A percentile compares a stretch with the other conserved stretches of the same genome.
Evolutionary conservation across 1,139 yeast species (phyloP).

Genomic region (Schwanniomyces etchellsii): DNA sequence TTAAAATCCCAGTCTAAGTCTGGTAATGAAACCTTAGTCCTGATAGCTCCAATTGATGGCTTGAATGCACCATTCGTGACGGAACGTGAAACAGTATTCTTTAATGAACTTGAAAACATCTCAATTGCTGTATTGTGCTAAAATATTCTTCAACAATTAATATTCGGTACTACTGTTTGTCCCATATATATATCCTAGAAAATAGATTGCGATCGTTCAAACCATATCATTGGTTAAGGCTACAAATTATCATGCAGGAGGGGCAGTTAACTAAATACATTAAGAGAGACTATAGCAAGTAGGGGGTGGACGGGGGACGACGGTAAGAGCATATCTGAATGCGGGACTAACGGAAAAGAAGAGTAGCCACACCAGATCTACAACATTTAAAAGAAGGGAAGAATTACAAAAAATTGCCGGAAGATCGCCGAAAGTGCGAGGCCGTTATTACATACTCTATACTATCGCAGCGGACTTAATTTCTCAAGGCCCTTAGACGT

Average conservation of each 20-base stretch:
- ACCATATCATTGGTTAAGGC: neutral
- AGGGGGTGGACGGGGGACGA: no score
- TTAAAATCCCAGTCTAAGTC: slow-evolving; percentile 83
- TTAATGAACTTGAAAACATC: slow-evolving; percentile 19
- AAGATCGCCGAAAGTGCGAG: no score
- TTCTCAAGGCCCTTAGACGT: slow-evolving; percentile 70
- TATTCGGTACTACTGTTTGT: neutral
- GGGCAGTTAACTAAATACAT: no score
- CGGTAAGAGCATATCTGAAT: no score
- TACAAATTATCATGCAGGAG: neutral
- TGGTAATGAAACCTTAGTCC: slow-evolving; percentile 75
- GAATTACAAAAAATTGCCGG: neutral
- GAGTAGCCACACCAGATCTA: no score
- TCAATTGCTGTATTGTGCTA: slow-evolving; percentile 1
- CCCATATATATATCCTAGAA: no score
- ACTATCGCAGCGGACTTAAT: slow-evolving; percentile 7
- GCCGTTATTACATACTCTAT: no score
- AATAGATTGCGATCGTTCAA: neutral
- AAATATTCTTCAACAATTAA: neutral
- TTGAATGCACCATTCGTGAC: slow-evolving; percentile 11
- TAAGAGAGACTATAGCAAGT: no score
- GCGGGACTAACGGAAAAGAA: no score
- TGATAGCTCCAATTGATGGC: slow-evolving; percentile 24
- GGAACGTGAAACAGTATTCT: slow-evolving; percentile 13
- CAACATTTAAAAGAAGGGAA: neutral